These are phyloP conservation scores for Tolypocladium ophioglossoides DNA, from an alignment of 2,329 filamentous ascomycete species.

Conservation along the genomic window DNA sequence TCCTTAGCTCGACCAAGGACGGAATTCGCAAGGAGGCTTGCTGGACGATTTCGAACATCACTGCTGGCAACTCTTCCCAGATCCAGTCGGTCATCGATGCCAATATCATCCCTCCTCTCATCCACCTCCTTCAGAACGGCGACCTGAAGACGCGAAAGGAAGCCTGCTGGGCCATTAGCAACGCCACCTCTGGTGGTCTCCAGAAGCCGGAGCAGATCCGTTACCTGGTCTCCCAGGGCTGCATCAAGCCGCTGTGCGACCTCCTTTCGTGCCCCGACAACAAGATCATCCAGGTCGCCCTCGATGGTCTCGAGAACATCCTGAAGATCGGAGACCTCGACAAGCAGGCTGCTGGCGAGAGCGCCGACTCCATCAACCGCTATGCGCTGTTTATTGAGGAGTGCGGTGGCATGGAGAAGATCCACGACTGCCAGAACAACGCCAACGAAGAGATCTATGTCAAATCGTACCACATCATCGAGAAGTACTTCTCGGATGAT, in stretches of 20 bases:
- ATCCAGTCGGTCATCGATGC: constrained; percentile 96
- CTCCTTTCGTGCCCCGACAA: constrained; percentile 94
- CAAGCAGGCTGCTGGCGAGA: constrained; percentile 75
- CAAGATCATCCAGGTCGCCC: constrained; percentile 98
- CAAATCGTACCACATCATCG: constrained; percentile 99
- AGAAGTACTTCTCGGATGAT: constrained; percentile 99
- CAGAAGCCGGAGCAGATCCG: constrained; percentile 99
- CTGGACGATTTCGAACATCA: constrained; percentile 99
- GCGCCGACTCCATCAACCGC: constrained; percentile 76
- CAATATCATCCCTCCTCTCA: constrained; percentile 91
- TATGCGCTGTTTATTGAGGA: constrained; percentile 98
- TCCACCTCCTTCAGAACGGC: constrained; percentile 90
- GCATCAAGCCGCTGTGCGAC: constrained; percentile 95
- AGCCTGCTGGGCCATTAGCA: constrained; percentile 98
- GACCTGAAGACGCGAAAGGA: constrained; percentile 99
- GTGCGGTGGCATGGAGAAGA: constrained; percentile 99
- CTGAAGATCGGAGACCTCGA: constrained; percentile 99
- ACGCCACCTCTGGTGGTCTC: constrained; percentile 91
- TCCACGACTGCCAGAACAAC: constrained; percentile 99
- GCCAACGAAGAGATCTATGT: constrained; percentile 99
- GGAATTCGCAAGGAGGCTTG: constrained; percentile 98
- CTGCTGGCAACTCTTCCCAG: constrained; percentile 92
- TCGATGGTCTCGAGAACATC: constrained; percentile 97
- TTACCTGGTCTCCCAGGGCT: constrained; percentile 85
- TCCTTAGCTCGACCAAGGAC: constrained; percentile 94